These are phyloP conservation scores for Cladophialophora bantiana DNA, from an alignment of 2,329 filamentous ascomycete species.

Conservation along the genomic window DNA sequence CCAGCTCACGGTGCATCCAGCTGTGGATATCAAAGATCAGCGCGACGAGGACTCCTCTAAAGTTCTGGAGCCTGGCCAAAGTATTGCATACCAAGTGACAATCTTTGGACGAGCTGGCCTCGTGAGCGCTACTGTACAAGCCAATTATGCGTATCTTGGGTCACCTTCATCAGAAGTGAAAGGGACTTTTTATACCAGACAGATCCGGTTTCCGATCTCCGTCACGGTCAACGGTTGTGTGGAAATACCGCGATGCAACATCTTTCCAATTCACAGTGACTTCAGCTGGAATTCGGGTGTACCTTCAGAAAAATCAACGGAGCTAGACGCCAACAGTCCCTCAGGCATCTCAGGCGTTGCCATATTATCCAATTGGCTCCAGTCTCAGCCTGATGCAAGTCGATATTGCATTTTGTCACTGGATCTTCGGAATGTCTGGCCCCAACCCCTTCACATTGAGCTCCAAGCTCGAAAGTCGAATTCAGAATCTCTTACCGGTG, in stretches of 20 bases:
- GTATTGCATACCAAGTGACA: slow-evolving; percentile 73
- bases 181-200: slow-evolving; percentile 81
- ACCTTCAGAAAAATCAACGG: slow-evolving; percentile 44
- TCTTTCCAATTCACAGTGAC: slow-evolving; percentile 73
- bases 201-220: slow-evolving; percentile 79
- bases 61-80: slow-evolving; percentile 49
- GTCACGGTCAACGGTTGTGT: slow-evolving; percentile 93
- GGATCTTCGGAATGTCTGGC: slow-evolving; percentile 90
- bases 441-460: slow-evolving; percentile 73
- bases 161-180: slow-evolving; percentile 70
- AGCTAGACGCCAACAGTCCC: not conserved
- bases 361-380: slow-evolving; percentile 28
- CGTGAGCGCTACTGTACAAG: slow-evolving; percentile 77
- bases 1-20: slow-evolving; percentile 76
- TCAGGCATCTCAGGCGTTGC: not conserved
- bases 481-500: slow-evolving; percentile 8
- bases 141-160: slow-evolving; percentile 86
- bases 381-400: slow-evolving; percentile 47
- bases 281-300: slow-evolving; percentile 65
- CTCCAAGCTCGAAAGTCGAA: slow-evolving; percentile 57
- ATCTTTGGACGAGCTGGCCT: slow-evolving; percentile 86
- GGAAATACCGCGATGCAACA: slow-evolving; percentile 79
- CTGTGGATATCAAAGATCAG: slow-evolving; percentile 45
- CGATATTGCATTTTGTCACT: slow-evolving; percentile 80
- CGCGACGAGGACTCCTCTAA: slow-evolving; percentile 11